Evolutionary conservation across 176 grass and related monocot genomes (phyloP).

Genomic region (Paspalum notatum): DNA sequence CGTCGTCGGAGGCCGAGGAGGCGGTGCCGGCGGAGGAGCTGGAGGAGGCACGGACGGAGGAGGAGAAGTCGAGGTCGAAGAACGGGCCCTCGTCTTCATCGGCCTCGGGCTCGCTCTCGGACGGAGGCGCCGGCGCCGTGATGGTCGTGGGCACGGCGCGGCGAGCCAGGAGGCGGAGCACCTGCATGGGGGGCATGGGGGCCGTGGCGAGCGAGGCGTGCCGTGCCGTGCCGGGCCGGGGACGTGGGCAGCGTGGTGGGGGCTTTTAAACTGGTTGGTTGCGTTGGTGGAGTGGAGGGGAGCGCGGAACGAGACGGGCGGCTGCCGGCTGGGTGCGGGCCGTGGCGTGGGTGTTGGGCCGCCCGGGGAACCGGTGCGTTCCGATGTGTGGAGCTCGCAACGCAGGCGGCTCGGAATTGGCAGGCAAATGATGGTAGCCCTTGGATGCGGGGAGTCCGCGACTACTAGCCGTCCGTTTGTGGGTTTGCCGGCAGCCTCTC

Average conservation of each 20-base stretch:
- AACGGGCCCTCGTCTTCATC: constrained; percentile 55
- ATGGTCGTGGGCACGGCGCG: neutral
- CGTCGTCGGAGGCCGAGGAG: constrained; percentile 31
- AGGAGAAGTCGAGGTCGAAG: constrained; percentile 72
- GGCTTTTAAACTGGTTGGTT: constrained; percentile 24
- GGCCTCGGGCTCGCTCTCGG: constrained; percentile 2
- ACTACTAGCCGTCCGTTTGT: no score
- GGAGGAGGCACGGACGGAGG: constrained; percentile 50
- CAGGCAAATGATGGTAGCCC: no score
- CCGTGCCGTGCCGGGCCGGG: no score
- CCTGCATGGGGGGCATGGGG: constrained; percentile 17
- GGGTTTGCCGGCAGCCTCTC: no score
- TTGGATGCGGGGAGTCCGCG: no score
- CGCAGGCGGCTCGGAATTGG: neutral
- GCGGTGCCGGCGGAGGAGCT: constrained; percentile 38
- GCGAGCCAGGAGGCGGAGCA: constrained; percentile 35
- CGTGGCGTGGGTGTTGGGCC: no score
- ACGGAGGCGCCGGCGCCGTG: neutral
- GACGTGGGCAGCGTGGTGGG: neutral
- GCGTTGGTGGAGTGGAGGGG: neutral
- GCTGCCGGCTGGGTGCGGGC: no score
- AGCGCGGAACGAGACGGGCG: constrained; percentile 30
- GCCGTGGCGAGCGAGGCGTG: neutral
- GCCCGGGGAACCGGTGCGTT: no score
- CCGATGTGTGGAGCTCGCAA: no score